Conservation (phyloP, 768 basidiomycete species). For the Paxillus ammoniavirescens region DNA sequence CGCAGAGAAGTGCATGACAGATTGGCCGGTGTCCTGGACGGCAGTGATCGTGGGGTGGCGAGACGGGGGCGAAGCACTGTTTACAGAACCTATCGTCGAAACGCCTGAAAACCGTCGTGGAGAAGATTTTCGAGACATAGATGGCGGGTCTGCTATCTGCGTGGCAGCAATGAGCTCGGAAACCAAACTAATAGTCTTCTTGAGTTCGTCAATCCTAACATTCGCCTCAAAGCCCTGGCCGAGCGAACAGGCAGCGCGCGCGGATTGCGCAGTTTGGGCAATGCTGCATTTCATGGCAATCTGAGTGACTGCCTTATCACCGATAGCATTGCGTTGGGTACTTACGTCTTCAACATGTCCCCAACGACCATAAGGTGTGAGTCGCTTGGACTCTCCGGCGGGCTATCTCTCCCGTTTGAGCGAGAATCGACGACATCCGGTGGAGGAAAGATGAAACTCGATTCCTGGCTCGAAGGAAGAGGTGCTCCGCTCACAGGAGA, state of each 20-base stretch:
- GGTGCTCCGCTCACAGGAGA: conserved; percentile 15
- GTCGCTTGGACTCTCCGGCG: conserved; percentile 37
- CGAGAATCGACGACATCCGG: conserved; percentile 22
- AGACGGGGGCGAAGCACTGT: conserved; percentile 22
- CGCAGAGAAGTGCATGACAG: conserved; percentile 18
- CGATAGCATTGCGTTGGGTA: conserved; percentile 7
- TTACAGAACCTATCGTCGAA: conserved; percentile 42
- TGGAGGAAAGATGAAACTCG: conserved; percentile 24
- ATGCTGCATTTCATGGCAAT: conserved; percentile 43
- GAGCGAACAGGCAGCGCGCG: conserved; percentile 47
- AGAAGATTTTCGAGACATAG: conserved; percentile 32
- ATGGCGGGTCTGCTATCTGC: conserved; percentile 33
- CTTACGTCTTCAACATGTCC: conserved; percentile 55
- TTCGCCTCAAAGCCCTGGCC: conserved; percentile 48
- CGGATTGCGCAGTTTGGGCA: conserved; percentile 57
- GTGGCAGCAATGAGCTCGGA: conserved; percentile 53
- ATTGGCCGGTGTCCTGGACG: conserved; percentile 25
- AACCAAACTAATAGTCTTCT: conserved; percentile 50
- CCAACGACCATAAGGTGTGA: conserved; percentile 50
- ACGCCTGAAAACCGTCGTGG: conserved; percentile 21
- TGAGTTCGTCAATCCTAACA: conserved; percentile 54
- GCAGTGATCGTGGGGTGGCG: conserved; percentile 18
- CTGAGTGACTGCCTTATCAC: conserved; percentile 16
- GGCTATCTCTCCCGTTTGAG: conserved; percentile 11
- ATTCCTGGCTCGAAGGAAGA: conserved; percentile 14